Evolutionary conservation across 2,329 filamentous ascomycete genomes (phyloP).

Genomic region (Hansfordia pulvinata): DNA sequence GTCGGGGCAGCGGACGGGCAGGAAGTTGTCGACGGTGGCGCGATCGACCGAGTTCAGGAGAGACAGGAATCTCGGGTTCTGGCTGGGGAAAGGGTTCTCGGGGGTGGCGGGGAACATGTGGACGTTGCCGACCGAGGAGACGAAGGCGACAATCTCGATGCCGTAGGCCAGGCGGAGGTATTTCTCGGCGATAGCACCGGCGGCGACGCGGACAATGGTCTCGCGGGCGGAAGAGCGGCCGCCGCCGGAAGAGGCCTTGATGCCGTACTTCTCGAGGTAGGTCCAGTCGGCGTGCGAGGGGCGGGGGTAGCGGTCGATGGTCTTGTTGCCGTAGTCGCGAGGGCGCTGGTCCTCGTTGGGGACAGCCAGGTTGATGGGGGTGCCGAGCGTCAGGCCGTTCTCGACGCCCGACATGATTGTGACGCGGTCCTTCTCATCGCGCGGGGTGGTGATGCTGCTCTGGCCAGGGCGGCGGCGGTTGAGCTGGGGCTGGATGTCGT

Average conservation of each 20-base stretch:
- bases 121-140: constrained; percentile 68
- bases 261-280: constrained; percentile 92
- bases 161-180: constrained; percentile 71
- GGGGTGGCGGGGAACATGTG: constrained; percentile 63
- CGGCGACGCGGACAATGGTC: constrained; percentile 86
- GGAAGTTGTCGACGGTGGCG: constrained; percentile 63
- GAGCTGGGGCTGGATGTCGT: constrained; percentile 89
- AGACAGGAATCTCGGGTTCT: constrained; percentile 66
- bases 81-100: constrained; percentile 53
- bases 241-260: constrained; percentile 82
- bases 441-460: constrained; percentile 77
- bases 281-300: constrained; percentile 95
- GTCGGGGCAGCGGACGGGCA: constrained; percentile 82
- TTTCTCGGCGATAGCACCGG: constrained; percentile 86
- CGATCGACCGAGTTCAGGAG: constrained; percentile 62
- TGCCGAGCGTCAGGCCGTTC: constrained; percentile 78
- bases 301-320: constrained; percentile 83
- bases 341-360: constrained; percentile 88
- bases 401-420: constrained; percentile 90
- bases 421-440: constrained; percentile 84
- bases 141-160: constrained; percentile 85
- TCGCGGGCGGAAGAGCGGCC: constrained; percentile 86
- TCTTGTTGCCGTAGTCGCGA: constrained; percentile 78
- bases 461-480: constrained; percentile 82
- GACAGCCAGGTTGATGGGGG: constrained; percentile 78